phyloP scores from a whole-genome alignment of 306 rosid species.

The Cucurbita argyrosperma region DNA sequence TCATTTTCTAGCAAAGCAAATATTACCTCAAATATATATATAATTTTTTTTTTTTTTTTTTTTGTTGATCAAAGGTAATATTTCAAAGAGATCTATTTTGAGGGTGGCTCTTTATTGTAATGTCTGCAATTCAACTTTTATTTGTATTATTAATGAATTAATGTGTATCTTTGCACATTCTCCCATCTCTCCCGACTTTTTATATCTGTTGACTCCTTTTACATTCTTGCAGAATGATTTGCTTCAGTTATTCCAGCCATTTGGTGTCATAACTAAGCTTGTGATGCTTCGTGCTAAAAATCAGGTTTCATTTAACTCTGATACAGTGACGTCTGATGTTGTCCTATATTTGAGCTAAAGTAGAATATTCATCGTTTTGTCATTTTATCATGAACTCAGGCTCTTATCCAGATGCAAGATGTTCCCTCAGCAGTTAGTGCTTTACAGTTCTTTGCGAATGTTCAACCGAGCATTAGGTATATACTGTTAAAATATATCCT shows the following conservation, averaged over 20 bases:
- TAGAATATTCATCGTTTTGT: background rate
- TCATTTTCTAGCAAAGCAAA: background rate
- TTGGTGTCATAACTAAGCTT: constrained; percentile 96
- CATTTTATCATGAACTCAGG: constrained; percentile 34
- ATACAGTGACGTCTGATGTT: background rate
- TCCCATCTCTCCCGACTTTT: background rate
- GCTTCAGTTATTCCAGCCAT: constrained; percentile 94
- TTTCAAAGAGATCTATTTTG: background rate
- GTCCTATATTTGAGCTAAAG: background rate
- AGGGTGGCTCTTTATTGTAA: background rate
- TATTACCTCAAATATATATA: background rate
- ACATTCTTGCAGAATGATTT: constrained; percentile 61
- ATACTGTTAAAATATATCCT: background rate
- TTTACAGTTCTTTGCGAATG: constrained; percentile 65
- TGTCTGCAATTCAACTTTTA: background rate
- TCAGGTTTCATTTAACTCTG: constrained; percentile 45
- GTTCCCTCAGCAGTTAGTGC: constrained; percentile 72
- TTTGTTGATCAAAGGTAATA: background rate
- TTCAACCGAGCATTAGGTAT: constrained; percentile 89
- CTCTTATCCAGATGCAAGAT: constrained; percentile 98
- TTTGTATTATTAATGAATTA: background rate
- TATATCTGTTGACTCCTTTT: constrained; percentile 5
- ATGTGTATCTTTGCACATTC: background rate
- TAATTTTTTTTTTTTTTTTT: background rate
- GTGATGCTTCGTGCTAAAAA: constrained; percentile 98